Percentiles rank a stretch among this genome's conserved stretches.
Conservation (phyloP, 495 filamentous ascomycete species). For the Penicillium silybi region DNA sequence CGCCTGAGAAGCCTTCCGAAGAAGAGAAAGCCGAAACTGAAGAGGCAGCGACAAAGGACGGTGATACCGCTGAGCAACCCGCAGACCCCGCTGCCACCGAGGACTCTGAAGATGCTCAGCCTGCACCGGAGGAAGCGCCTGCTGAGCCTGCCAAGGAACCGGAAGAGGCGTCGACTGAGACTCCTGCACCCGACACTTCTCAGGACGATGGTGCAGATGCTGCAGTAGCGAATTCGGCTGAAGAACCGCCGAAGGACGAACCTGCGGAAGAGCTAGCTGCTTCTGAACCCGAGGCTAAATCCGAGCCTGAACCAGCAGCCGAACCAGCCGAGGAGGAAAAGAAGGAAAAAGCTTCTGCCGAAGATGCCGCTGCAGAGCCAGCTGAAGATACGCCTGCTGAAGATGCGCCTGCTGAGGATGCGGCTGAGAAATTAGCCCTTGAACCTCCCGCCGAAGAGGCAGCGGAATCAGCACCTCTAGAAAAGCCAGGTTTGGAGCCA, state of each 20-base stretch:
- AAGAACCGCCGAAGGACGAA: not conserved
- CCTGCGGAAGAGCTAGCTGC: not conserved
- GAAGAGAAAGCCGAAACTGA: not conserved
- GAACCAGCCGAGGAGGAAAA: not conserved
- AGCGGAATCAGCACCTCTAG: not conserved
- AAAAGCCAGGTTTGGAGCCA: constrained; percentile 2
- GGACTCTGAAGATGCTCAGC: not conserved
- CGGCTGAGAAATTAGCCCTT: constrained; percentile 1
- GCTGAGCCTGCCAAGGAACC: not conserved
- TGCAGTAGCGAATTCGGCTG: not conserved
- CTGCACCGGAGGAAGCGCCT: constrained; percentile 4
- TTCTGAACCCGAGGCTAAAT: too few relatives aligned
- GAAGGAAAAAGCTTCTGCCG: constrained; percentile 7
- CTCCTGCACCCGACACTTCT: not conserved
- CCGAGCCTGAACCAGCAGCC: not conserved
- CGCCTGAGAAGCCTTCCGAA: too few relatives aligned
- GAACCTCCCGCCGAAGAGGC: constrained; percentile 5
- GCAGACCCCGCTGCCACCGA: not conserved
- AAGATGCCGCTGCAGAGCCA: constrained; percentile 7
- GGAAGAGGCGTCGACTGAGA: not conserved
- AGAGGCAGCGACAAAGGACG: not conserved
- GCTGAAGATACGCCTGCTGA: not conserved
- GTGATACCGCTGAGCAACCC: not conserved
- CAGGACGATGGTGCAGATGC: not conserved
- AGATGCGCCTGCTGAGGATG: constrained; percentile 7